These are phyloP conservation scores for Prillingera fragicola DNA, from an alignment of 1,284 basidiomycete species.

Conservation along the genomic window DNA sequence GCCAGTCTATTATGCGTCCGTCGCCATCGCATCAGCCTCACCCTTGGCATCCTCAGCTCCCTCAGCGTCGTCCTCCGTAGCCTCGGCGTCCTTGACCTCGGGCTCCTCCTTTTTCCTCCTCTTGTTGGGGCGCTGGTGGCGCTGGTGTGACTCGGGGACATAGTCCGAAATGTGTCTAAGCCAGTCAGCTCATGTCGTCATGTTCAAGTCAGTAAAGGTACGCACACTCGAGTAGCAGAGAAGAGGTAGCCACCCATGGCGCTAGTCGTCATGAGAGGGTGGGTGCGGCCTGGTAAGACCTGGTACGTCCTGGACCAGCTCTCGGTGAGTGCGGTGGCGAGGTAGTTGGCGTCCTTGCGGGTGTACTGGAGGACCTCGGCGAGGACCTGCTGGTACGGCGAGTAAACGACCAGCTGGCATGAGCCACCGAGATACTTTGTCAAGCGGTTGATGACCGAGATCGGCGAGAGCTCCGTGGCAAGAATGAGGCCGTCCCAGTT, in stretches of 20 bases:
- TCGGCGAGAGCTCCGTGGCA: slow-evolving; percentile 79
- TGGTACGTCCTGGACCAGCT: slow-evolving; percentile 88
- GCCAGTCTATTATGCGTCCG: not conserved
- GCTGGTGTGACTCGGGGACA: slow-evolving; percentile 28
- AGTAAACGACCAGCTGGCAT: slow-evolving; percentile 78
- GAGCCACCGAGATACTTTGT: slow-evolving; percentile 77
- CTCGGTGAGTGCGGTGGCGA: slow-evolving; percentile 78
- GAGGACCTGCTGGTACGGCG: slow-evolving; percentile 73
- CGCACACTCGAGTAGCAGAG: slow-evolving; percentile 77
- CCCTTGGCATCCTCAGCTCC: not conserved
- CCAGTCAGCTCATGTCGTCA: not conserved
- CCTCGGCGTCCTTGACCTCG: slow-evolving; percentile 1
- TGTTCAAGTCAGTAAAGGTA: slow-evolving; percentile 12
- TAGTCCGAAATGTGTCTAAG: slow-evolving; percentile 28
- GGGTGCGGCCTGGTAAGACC: slow-evolving; percentile 88
- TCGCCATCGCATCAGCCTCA: not conserved
- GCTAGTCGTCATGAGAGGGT: slow-evolving; percentile 89
- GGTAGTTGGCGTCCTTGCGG: slow-evolving; percentile 61
- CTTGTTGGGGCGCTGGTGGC: slow-evolving; percentile 24
- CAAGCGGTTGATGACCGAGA: slow-evolving; percentile 70
- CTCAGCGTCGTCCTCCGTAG: not conserved
- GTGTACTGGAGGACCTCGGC: slow-evolving; percentile 70
- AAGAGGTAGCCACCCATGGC: slow-evolving; percentile 85
- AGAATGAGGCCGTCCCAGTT: slow-evolving; percentile 83
- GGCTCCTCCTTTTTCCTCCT: slow-evolving; percentile 13